Conservation (phyloP, 305 asterid species). For the Solanum aculeatissimum region DNA sequence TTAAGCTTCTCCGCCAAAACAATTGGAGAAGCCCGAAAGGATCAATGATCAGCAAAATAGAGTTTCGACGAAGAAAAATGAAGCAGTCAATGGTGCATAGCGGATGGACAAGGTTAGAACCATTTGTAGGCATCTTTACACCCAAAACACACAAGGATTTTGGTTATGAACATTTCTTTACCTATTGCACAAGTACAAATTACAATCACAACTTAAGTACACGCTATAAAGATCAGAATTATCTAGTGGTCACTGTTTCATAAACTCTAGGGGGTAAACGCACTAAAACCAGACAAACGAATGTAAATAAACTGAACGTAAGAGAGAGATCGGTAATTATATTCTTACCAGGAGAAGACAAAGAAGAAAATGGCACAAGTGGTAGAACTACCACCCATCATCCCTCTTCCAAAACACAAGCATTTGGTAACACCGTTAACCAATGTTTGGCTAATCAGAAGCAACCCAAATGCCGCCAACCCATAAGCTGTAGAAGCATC, state of each 20-base stretch:
- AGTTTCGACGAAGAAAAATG: not conserved
- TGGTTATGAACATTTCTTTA: not conserved
- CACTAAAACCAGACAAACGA: not conserved
- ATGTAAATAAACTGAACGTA: not conserved
- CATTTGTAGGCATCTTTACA: not conserved
- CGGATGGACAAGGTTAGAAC: not conserved
- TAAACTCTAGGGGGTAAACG: not conserved
- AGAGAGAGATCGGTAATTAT: not conserved
- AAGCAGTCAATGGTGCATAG: not conserved
- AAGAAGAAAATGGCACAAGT: constrained; percentile 59
- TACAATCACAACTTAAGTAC: not conserved
- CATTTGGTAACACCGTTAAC: constrained; percentile 84
- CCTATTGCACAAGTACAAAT: not conserved
- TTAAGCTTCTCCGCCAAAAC: not conserved
- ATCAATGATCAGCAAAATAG: not conserved
- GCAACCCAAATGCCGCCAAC: constrained; percentile 79
- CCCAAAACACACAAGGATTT: not conserved
- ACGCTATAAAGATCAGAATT: not conserved
- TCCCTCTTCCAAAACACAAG: constrained; percentile 74
- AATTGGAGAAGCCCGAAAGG: not conserved
- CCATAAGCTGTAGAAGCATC: constrained; percentile 96
- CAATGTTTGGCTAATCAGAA: constrained; percentile 60
- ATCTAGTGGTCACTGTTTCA: not conserved
- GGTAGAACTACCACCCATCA: constrained; percentile 51
- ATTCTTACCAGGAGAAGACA: constrained; percentile 70